Percentiles rank a stretch among this genome's conserved stretches.
phyloP scores from a whole-genome alignment of 1,284 basidiomycete genomes.

The Psilocybe mexicana region DNA sequence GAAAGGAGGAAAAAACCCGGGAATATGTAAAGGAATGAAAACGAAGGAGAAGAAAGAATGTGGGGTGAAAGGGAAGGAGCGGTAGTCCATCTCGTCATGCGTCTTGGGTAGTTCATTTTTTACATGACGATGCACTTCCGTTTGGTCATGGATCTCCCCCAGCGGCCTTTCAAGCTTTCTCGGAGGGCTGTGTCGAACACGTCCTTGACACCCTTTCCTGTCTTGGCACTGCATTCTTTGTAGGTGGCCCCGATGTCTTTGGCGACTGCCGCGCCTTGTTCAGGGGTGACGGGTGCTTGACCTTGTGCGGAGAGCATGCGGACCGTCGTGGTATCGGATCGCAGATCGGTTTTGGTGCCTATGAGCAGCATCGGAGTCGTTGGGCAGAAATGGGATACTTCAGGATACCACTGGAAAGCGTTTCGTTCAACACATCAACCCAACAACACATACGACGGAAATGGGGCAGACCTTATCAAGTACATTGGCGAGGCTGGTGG shows the following conservation, averaged over 20 bases:
- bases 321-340: slow-evolving; percentile 83
- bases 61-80: neutral
- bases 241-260: slow-evolving; percentile 95
- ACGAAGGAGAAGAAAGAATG: neutral
- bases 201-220: slow-evolving; percentile 85
- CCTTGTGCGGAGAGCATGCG: slow-evolving; percentile 95
- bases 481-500: slow-evolving; percentile 92
- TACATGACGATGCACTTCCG: slow-evolving; percentile 79
- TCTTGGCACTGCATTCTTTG: slow-evolving; percentile 94
- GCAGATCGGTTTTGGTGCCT: slow-evolving; percentile 91
- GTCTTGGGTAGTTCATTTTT: neutral
- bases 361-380: slow-evolving; percentile 92
- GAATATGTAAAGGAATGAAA: neutral
- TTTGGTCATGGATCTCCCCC: slow-evolving; percentile 74
- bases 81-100: neutral
- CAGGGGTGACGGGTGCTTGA: slow-evolving; percentile 77
- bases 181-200: slow-evolving; percentile 91
- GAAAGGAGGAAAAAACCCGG: neutral
- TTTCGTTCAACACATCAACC: neutral
- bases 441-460: neutral
- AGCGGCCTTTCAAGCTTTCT: slow-evolving; percentile 80
- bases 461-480: slow-evolving; percentile 76
- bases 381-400: slow-evolving; percentile 97
- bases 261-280: slow-evolving; percentile 81
- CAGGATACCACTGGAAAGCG: slow-evolving; percentile 85